phyloP scores from a whole-genome alignment of 306 rosid genomes.

The Trichosanthes truncata region DNA sequence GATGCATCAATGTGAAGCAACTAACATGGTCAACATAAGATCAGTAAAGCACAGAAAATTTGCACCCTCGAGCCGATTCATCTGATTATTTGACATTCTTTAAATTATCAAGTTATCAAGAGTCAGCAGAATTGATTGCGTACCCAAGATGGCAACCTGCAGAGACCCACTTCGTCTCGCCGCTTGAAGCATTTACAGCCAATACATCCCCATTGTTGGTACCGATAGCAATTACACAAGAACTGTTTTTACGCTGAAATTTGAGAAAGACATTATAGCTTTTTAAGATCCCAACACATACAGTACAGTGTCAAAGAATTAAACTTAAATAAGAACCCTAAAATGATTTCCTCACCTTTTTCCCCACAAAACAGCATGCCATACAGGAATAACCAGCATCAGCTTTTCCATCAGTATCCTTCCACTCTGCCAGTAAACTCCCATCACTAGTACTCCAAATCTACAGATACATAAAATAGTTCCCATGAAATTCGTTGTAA shows the following conservation, averaged over 20 bases:
- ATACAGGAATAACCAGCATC: constrained; percentile 32
- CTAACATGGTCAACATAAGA: not conserved
- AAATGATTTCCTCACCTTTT: constrained; percentile 26
- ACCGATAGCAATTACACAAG: constrained; percentile 33
- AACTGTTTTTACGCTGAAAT: constrained; percentile 35
- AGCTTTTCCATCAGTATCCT: constrained; percentile 26
- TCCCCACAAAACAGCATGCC: constrained; percentile 34
- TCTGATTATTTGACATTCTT: not conserved
- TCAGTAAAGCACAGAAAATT: not conserved
- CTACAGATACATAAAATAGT: constrained; percentile 11
- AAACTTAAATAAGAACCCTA: not conserved
- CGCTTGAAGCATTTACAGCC: constrained; percentile 29
- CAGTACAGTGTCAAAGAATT: not conserved
- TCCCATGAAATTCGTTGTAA: not conserved
- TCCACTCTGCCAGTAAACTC: constrained; percentile 37
- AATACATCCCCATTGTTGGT: constrained; percentile 25
- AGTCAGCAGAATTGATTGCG: constrained; percentile 4
- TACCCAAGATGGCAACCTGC: constrained; percentile 29
- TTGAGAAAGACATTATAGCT: not conserved
- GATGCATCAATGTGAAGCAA: not conserved
- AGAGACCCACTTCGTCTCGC: constrained; percentile 33
- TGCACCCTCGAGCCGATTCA: not conserved
- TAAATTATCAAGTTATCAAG: not conserved
- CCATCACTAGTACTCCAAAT: constrained; percentile 43
- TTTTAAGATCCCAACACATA: not conserved